Evolutionary conservation across 192 early-diverging fungal genomes (phyloP).

Genomic region (Coemansia sp.): DNA sequence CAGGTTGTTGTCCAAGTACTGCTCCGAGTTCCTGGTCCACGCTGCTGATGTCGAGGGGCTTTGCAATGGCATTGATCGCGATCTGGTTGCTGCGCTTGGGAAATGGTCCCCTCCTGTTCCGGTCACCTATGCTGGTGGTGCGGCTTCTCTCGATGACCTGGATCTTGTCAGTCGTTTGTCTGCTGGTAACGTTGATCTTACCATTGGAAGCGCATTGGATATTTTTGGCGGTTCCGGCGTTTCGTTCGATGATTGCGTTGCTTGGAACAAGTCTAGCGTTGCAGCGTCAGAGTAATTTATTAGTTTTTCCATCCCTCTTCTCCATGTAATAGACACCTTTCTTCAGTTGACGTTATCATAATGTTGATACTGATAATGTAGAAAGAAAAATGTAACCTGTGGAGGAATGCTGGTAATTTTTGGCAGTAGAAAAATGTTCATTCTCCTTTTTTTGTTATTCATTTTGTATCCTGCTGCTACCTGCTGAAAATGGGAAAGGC

Average conservation of each 20-base stretch:
- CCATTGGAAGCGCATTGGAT: conserved; percentile 94
- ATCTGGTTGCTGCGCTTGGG: conserved; percentile 77
- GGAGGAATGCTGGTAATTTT: too few species aligned
- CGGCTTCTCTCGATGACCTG: conserved; percentile 65
- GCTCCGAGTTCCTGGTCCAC: conserved; percentile 94
- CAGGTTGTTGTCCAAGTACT: conserved; percentile 58
- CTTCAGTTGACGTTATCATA: too few species aligned
- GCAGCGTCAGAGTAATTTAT: too few species aligned
- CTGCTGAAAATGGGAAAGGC: too few species aligned
- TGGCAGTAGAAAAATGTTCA: too few species aligned
- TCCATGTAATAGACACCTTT: too few species aligned
- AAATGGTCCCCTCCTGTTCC: conserved; percentile 83
- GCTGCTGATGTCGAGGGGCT: conserved; percentile 98
- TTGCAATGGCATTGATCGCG: conserved; percentile 89
- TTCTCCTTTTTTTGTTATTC: too few species aligned
- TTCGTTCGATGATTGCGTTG: conserved; percentile 76
- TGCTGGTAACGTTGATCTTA: conserved; percentile 84
- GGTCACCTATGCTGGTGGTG: conserved; percentile 93
- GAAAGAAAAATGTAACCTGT: too few species aligned
- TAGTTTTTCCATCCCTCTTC: too few species aligned
- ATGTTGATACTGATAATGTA: too few species aligned
- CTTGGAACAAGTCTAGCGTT: conserved; percentile 59
- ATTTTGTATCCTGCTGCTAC: too few species aligned
- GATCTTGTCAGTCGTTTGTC: conserved; percentile 77
- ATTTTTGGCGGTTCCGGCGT: conserved; percentile 92